Conservation (phyloP, 2,329 filamentous ascomycete genomes). For the Claviceps sorghi region DNA sequence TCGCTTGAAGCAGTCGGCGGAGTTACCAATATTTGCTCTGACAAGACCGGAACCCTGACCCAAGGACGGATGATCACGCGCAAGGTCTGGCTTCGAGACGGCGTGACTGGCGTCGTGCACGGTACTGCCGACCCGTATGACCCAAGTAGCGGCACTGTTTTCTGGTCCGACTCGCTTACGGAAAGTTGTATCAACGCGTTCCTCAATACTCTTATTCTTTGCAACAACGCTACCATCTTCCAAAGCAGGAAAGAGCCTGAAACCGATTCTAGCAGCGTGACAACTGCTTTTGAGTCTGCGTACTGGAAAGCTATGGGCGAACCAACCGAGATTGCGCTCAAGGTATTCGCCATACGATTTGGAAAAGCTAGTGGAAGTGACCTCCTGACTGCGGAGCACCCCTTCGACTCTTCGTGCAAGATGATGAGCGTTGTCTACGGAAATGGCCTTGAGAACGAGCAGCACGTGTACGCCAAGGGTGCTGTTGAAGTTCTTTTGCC, state of each 20-base stretch:
- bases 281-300: slow-evolving; percentile 26
- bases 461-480: slow-evolving; percentile 41
- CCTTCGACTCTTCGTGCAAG: slow-evolving; percentile 61
- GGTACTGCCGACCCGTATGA: slow-evolving; percentile 45
- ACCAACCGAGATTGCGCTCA: slow-evolving; percentile 59
- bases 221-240: slow-evolving; percentile 42
- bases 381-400: slow-evolving; percentile 47
- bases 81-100: slow-evolving; percentile 45
- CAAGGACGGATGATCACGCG: slow-evolving; percentile 52
- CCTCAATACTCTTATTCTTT: slow-evolving; percentile 41
- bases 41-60: slow-evolving; percentile 55
- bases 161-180: slow-evolving; percentile 26
- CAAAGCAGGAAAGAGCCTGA: slow-evolving; percentile 32
- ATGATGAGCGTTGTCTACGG: slow-evolving; percentile 58
- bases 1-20: slow-evolving; percentile 53
- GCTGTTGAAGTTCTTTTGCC: slow-evolving; percentile 43
- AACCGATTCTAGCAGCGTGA: slow-evolving; percentile 32
- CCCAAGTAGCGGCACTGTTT: slow-evolving; percentile 40
- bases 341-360: slow-evolving; percentile 59
- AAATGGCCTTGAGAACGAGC: slow-evolving; percentile 18
- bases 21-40: slow-evolving; percentile 56
- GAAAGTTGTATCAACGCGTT: slow-evolving; percentile 31
- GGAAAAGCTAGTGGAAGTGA: slow-evolving; percentile 31
- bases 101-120: slow-evolving; percentile 37
- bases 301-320: slow-evolving; percentile 49